A percentile compares a stretch with the other conserved stretches of the same genome.
Conservation (phyloP, 495 filamentous ascomycete genomes). For the Penicillium coffeae region DNA sequence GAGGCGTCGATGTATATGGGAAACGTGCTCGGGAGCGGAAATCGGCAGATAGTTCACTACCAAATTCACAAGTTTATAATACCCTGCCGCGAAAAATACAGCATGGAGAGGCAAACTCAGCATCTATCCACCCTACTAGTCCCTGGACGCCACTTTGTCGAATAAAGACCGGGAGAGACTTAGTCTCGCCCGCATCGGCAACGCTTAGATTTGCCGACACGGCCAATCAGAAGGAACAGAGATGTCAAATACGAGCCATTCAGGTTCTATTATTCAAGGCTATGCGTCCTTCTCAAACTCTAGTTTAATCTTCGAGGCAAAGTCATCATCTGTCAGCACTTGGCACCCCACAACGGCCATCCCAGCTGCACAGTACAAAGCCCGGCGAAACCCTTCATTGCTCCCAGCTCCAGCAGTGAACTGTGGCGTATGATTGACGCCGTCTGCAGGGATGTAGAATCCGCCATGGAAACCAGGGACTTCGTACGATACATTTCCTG, state of each 20-base stretch:
- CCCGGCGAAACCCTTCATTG: constrained; percentile 40
- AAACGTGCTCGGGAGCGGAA: not conserved
- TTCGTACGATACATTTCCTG: constrained; percentile 55
- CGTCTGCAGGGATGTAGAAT: constrained; percentile 48
- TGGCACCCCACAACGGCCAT: constrained; percentile 53
- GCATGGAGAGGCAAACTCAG: too few relatives aligned
- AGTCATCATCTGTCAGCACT: constrained; percentile 44
- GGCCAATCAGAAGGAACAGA: not conserved
- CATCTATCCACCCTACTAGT: too few relatives aligned
- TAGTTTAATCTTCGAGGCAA: constrained; percentile 33
- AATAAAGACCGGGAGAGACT: too few relatives aligned
- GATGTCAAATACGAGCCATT: not conserved
- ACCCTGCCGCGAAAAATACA: too few relatives aligned
- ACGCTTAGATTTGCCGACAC: not conserved
- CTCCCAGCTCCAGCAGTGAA: constrained; percentile 53
- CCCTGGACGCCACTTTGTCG: too few relatives aligned
- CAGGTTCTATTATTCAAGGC: not conserved
- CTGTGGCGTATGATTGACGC: constrained; percentile 51
- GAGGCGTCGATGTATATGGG: not conserved
- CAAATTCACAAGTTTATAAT: too few relatives aligned
- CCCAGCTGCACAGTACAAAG: constrained; percentile 50
- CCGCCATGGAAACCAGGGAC: constrained; percentile 56
- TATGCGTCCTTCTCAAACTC: constrained; percentile 31
- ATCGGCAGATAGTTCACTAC: too few relatives aligned
- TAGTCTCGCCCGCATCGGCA: not conserved